phyloP scores from a whole-genome alignment of 345 rosid genomes.

The Cardamine occulta region DNA sequence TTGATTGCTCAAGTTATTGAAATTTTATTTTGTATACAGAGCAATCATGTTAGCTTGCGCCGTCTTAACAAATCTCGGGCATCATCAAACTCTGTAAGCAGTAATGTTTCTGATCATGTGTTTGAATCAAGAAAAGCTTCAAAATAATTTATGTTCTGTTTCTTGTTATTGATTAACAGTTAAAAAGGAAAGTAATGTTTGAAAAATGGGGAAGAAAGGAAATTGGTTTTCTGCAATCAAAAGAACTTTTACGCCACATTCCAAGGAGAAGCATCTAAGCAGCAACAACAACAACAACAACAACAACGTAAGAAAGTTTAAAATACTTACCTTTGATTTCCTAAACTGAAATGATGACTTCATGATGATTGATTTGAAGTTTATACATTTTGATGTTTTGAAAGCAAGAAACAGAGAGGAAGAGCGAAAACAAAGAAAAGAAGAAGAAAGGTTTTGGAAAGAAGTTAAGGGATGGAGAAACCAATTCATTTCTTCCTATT shows the following conservation, averaged over 20 bases:
- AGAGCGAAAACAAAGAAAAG: conserved; percentile 66
- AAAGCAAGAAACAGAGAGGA: conserved; percentile 62
- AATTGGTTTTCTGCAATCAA: conserved; percentile 96
- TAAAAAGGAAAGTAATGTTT: conserved; percentile 66
- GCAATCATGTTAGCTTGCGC: conserved; percentile 28
- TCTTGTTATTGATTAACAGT: conserved; percentile 10
- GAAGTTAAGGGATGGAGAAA: conserved; percentile 65
- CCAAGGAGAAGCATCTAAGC: conserved; percentile 67
- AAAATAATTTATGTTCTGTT: conserved; percentile 25
- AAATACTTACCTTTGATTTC: conserved; percentile 1
- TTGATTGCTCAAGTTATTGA: conserved; percentile 2
- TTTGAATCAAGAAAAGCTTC: conserved; percentile 28
- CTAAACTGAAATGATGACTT: neutral
- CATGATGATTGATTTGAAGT: conserved; percentile 1
- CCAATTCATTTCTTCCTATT: conserved; percentile 77
- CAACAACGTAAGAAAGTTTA: conserved; percentile 57
- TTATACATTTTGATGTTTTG: conserved; percentile 18
- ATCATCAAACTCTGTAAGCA: conserved; percentile 25
- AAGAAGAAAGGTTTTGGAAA: conserved; percentile 74
- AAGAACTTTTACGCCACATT: conserved; percentile 67
- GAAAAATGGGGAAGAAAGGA: conserved; percentile 90
- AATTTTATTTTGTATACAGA: conserved; percentile 12
- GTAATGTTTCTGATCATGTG: neutral
- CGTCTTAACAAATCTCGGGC: neutral
- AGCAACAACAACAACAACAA: conserved; percentile 43